Evolutionary conservation across 2,329 filamentous ascomycete genomes (phyloP).

Genomic region (Blastomyces emzantsi): DNA sequence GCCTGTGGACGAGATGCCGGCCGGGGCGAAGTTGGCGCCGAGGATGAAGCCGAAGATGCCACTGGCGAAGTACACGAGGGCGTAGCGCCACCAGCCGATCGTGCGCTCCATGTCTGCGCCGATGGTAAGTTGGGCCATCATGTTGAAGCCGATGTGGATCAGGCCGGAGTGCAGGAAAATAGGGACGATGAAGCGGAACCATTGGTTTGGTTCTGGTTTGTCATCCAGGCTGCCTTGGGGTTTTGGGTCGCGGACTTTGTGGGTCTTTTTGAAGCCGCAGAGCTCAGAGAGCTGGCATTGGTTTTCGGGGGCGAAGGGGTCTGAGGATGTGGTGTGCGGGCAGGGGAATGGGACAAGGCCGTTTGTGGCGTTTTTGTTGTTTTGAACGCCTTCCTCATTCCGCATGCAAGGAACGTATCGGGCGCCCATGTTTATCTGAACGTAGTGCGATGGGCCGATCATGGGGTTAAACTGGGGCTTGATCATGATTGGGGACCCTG

Average conservation of each 20-base stretch:
- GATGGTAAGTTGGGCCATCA: conserved; percentile 81
- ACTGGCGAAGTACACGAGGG: conserved; percentile 77
- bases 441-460: conserved; percentile 85
- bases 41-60: conserved; percentile 96
- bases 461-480: conserved; percentile 89
- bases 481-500: conserved; percentile 59
- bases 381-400: conserved; percentile 44
- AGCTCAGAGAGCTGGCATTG: conserved; percentile 68
- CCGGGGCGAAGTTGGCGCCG: conserved; percentile 83
- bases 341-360: conserved; percentile 56
- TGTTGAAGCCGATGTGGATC: conserved; percentile 92
- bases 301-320: conserved; percentile 40
- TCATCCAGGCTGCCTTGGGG: conserved; percentile 44
- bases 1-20: conserved; percentile 72
- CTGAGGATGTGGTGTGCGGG: conserved; percentile 62
- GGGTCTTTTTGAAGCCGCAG: conserved; percentile 60
- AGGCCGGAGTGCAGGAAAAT: conserved; percentile 94
- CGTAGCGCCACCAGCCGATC: conserved; percentile 81
- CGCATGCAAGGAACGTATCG: conserved; percentile 94
- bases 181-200: conserved; percentile 91
- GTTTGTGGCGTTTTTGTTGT: conserved; percentile 19
- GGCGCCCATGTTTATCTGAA: conserved; percentile 95
- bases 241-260: conserved; percentile 60
- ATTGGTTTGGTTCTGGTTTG: conserved; percentile 69
- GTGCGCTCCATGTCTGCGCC: conserved; percentile 86